These are phyloP conservation scores for Saposhnikovia divaricata DNA, from an alignment of 129 eudicot species.

Conservation along the genomic window DNA sequence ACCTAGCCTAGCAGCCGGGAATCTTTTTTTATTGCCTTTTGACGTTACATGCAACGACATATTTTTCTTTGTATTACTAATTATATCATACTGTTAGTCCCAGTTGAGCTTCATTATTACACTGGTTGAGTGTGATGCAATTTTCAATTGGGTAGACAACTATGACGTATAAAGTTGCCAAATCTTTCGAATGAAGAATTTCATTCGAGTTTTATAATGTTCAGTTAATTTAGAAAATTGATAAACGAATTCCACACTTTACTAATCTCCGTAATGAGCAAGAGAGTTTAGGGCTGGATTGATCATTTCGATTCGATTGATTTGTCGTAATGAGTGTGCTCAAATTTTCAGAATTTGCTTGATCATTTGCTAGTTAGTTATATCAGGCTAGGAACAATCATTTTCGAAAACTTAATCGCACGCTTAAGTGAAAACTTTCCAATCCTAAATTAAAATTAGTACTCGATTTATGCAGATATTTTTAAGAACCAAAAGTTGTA, in stretches of 20 bases:
- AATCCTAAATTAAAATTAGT: too few relatives aligned
- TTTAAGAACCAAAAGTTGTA: too few relatives aligned
- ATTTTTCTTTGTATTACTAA: neutral
- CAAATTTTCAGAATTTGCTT: too few relatives aligned
- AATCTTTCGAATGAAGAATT: too few relatives aligned
- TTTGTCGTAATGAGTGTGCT: too few relatives aligned
- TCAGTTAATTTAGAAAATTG: too few relatives aligned
- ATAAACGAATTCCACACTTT: neutral
- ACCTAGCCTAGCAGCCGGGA: neutral
- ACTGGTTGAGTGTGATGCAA: neutral
- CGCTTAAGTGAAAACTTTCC: too few relatives aligned
- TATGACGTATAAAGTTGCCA: neutral
- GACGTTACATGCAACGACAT: neutral
- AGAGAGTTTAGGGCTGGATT: neutral
- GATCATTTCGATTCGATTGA: too few relatives aligned
- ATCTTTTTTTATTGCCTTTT: neutral
- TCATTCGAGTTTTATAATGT: neutral
- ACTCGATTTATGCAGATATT: too few relatives aligned
- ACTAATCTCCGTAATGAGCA: neutral
- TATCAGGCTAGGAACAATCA: too few relatives aligned
- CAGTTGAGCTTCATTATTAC: neutral
- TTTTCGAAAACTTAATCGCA: too few relatives aligned
- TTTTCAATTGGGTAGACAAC: neutral
- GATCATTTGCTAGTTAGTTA: too few relatives aligned
- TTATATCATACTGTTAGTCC: neutral